phyloP scores from a whole-genome alignment of 2,329 filamentous ascomycete species.

The Scytalidium lignicola region DNA sequence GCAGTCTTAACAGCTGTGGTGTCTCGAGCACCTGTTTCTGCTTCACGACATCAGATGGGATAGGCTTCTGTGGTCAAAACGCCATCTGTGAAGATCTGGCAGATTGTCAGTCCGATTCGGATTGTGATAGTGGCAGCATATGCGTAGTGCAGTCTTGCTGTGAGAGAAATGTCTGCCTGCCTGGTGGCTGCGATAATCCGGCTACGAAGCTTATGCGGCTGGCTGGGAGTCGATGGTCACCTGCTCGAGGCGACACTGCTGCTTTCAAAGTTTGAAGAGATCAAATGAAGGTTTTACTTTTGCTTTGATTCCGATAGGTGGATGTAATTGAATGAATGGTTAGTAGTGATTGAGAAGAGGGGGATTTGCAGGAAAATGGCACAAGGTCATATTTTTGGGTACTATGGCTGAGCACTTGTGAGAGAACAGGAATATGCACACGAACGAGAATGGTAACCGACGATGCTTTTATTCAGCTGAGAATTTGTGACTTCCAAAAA shows the following conservation, averaged over 20 bases:
- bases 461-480: too few species aligned
- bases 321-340: too few species aligned
- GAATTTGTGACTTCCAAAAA: too few species aligned
- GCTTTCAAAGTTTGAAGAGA: not conserved
- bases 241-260: not conserved
- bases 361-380: too few species aligned
- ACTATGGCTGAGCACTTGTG: too few species aligned
- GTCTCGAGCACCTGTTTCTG: constrained; percentile 14
- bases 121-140: constrained; percentile 14
- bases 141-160: constrained; percentile 19
- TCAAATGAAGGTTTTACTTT: not conserved
- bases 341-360: too few species aligned
- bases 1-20: constrained; percentile 11
- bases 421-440: too few species aligned
- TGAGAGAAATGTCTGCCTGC: constrained; percentile 12
- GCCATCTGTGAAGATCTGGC: constrained; percentile 12
- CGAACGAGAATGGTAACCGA: too few species aligned
- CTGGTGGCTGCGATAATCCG: constrained; percentile 13
- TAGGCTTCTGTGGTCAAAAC: constrained; percentile 19
- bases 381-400: too few species aligned
- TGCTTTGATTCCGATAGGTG: too few species aligned
- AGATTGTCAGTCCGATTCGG: constrained; percentile 11
- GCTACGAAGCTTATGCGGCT: constrained; percentile 1
- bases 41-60: constrained; percentile 10
- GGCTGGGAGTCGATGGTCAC: not conserved